phyloP scores from a whole-genome alignment of 768 basidiomycete species.

The Collybia sordida region DNA sequence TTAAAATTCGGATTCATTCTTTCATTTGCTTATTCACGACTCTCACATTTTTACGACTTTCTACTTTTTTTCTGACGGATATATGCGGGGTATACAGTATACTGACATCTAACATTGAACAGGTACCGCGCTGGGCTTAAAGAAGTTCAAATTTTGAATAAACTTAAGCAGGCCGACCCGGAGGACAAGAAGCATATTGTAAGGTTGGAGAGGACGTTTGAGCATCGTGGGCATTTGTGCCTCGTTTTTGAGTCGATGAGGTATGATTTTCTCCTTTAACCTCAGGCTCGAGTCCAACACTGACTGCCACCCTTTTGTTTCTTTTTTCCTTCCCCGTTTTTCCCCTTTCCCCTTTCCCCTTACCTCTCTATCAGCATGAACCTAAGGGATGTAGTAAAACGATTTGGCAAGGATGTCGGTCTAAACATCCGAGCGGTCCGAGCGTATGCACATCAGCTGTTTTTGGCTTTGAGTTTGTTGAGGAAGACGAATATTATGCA shows the following conservation, averaged over 20 bases:
- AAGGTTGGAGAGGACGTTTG: slow-evolving; percentile 91
- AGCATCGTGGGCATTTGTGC: slow-evolving; percentile 95
- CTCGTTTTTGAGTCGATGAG: slow-evolving; percentile 94
- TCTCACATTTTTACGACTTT: too few relatives aligned
- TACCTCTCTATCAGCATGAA: slow-evolving; percentile 72
- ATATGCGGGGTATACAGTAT: too few relatives aligned
- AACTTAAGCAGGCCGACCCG: slow-evolving; percentile 84
- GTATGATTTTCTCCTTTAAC: slow-evolving; percentile 64
- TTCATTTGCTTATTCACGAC: too few relatives aligned
- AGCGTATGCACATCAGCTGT: slow-evolving; percentile 97
- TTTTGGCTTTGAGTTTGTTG: slow-evolving; percentile 81
- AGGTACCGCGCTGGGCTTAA: slow-evolving; percentile 97
- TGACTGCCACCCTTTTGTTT: neutral
- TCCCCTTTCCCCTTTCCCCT: slow-evolving; percentile 2
- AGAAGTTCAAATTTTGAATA: slow-evolving; percentile 87
- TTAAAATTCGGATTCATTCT: too few relatives aligned
- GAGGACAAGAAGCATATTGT: slow-evolving; percentile 97
- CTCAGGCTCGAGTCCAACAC: neutral
- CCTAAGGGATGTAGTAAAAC: slow-evolving; percentile 94
- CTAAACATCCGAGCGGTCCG: slow-evolving; percentile 96
- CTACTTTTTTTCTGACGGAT: too few relatives aligned
- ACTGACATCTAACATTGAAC: neutral
- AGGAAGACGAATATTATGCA: slow-evolving; percentile 94
- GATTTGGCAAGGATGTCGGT: slow-evolving; percentile 97
- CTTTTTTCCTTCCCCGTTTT: neutral